Evolutionary conservation across 169 alveolate species (phyloP).

Genomic region (Babesia divergens): DNA sequence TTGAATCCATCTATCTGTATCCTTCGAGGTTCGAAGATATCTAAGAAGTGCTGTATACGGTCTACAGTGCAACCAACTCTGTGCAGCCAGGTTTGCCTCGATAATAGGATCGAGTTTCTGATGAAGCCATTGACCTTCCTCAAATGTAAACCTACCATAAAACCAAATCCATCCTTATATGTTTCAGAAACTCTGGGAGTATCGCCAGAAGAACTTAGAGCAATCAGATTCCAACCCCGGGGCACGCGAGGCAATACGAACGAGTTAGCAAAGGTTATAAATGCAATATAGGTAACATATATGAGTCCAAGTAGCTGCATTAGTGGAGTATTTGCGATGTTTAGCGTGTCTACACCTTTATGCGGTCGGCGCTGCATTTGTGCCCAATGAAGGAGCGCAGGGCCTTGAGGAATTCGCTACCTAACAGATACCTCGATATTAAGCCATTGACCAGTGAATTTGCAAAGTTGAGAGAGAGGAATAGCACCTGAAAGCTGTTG

Average conservation of each 20-base stretch:
- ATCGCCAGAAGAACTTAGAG: not conserved
- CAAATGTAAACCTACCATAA: not conserved
- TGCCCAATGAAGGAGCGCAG: slow-evolving; percentile 62
- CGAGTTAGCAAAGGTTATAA: not conserved
- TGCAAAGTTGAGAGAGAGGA: slow-evolving; percentile 45
- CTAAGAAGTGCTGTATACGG: not conserved
- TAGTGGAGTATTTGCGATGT: not conserved
- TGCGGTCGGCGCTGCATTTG: slow-evolving; percentile 70
- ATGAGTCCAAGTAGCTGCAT: not conserved
- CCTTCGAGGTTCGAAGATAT: slow-evolving; percentile 4
- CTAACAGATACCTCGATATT: slow-evolving; percentile 38
- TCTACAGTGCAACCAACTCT: not conserved
- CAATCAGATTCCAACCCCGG: not conserved
- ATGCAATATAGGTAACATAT: not conserved
- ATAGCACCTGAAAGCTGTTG: slow-evolving; percentile 26
- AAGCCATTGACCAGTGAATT: slow-evolving; percentile 53
- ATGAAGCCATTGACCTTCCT: not conserved
- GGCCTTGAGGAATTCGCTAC: slow-evolving; percentile 48
- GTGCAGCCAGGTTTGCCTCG: not conserved
- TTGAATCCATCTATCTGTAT: slow-evolving; percentile 21
- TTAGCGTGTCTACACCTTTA: slow-evolving; percentile 32
- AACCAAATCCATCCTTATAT: not conserved
- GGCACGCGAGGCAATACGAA: slow-evolving; percentile 13
- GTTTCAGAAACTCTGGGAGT: not conserved
- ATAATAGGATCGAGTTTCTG: slow-evolving; percentile 3